A percentile compares a stretch with the other conserved stretches of the same genome.
These are phyloP conservation scores for Tagetes patula DNA, from an alignment of 129 eudicot genomes.

Conservation along the genomic window DNA sequence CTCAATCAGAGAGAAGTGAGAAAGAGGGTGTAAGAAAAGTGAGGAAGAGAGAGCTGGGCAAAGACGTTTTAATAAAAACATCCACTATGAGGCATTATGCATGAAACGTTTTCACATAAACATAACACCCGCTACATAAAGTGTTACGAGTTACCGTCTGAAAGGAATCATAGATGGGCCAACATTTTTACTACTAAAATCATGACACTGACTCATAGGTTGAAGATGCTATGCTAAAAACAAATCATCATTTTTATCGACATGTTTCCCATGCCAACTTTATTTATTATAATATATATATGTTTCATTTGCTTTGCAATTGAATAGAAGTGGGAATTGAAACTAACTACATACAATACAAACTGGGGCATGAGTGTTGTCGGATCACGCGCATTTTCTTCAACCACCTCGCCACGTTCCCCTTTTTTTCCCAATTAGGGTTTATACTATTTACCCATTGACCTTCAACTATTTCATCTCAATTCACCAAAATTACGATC, in stretches of 20 bases:
- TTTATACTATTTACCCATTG: conserved; percentile 18
- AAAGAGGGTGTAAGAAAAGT: too few relatives aligned
- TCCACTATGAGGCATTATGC: too few relatives aligned
- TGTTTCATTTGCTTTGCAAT: conserved; percentile 5
- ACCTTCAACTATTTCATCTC: not conserved
- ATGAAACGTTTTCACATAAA: too few relatives aligned
- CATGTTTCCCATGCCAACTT: too few relatives aligned
- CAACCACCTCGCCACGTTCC: conserved; percentile 22
- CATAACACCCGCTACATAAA: too few relatives aligned
- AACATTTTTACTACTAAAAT: not conserved
- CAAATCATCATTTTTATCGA: too few relatives aligned
- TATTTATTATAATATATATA: not conserved
- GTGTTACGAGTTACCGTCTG: too few relatives aligned
- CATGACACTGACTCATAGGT: not conserved
- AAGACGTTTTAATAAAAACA: too few relatives aligned
- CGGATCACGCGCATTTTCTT: conserved; percentile 35
- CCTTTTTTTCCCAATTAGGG: conserved; percentile 25
- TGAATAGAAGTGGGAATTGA: conserved; percentile 6
- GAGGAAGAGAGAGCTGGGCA: too few relatives aligned
- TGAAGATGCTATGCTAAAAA: not conserved
- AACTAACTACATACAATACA: too few relatives aligned
- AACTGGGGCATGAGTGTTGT: conserved; percentile 16
- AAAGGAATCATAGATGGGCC: not conserved
- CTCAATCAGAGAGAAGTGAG: too few relatives aligned
- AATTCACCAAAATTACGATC: not conserved